Evolutionary conservation across 1,284 basidiomycete genomes (phyloP).

Genomic region (Ustanciosporium gigantosporum): DNA sequence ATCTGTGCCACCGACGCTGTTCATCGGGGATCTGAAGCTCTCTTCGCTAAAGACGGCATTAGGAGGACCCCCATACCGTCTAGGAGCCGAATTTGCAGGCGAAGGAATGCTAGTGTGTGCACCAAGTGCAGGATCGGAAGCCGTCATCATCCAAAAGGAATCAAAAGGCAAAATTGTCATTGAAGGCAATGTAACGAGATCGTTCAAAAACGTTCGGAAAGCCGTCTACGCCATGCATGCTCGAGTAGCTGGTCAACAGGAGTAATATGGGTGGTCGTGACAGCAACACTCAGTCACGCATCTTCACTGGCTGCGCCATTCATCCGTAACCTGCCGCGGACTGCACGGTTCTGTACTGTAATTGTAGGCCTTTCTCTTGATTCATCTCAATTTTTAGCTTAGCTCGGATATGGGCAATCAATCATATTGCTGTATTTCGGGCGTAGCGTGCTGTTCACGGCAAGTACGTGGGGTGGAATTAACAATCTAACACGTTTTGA

Average conservation of each 20-base stretch:
- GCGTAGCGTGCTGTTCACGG: too few species aligned
- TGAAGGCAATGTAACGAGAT: conserved; percentile 52
- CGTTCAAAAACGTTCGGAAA: conserved; percentile 38
- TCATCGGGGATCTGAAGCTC: conserved; percentile 59
- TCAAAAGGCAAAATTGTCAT: conserved; percentile 49
- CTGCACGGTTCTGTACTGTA: too few species aligned
- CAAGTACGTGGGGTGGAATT: too few species aligned
- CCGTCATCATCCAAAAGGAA: conserved; percentile 51
- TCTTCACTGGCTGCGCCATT: too few species aligned
- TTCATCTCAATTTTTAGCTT: too few species aligned
- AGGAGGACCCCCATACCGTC: conserved; percentile 14
- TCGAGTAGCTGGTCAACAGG: conserved; percentile 21
- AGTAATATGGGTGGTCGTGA: background rate
- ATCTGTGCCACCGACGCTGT: conserved; percentile 41
- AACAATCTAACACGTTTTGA: too few species aligned
- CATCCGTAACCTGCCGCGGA: background rate
- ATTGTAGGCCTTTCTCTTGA: too few species aligned
- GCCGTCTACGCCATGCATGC: conserved; percentile 56
- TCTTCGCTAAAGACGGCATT: conserved; percentile 48
- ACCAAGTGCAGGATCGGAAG: conserved; percentile 10
- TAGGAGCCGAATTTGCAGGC: conserved; percentile 59
- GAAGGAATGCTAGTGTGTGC: conserved; percentile 58
- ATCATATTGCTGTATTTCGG: too few species aligned
- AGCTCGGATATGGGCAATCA: too few species aligned
- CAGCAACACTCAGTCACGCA: too few species aligned